Evolutionary conservation across 257 asterid species (phyloP), one percentile per base, ranked within the genome.

Genomic region (Galeopsis tetrahit): DNA sequence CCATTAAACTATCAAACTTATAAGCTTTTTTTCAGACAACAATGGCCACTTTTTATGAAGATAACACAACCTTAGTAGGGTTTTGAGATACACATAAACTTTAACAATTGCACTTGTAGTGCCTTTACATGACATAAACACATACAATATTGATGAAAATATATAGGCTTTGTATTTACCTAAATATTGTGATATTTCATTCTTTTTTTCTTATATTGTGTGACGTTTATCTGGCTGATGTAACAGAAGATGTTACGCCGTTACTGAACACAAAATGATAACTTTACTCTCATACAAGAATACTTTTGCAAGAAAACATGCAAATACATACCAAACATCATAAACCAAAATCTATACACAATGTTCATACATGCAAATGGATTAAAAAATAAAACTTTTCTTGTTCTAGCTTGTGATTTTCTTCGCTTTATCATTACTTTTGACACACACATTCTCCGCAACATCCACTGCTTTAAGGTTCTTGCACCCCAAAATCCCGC

Each of bases 401-500:
- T 4, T 53, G 33, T 52, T 8, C 10, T 15, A 14, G 73, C 53
- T 4, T 52, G 72, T 55, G 69, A 74, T 34, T 14, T 64, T 52
- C 71, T 51, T 63, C 67, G 49, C 28, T 66, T 77, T 61, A 3
- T 66, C 79, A 69, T 34, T 71, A 35, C 65, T 53, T 73, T 75
- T 82, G 13, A 55, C 73, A 59, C 82, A 74, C 63, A 68, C 71
- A 69, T 70, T 79, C 44, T 84, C 80, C 56, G 85, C 88, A 68
- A 91, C 90, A 75, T 78, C 83, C 21, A 84, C 95, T 7, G 89
- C 82, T 46, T 82, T 87, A 1, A 74, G 73, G 69, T 78, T 89
- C 82, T 83, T 89, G 82, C 95, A 89, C 33, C 96, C 92, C 81
- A 86, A 73, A 53, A 91, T 76, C 6, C 90, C 89, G 8, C 84